Base-by-base conservation (phyloP, 805 yeast genomes). In the Monosporozyma siamensis region DNA sequence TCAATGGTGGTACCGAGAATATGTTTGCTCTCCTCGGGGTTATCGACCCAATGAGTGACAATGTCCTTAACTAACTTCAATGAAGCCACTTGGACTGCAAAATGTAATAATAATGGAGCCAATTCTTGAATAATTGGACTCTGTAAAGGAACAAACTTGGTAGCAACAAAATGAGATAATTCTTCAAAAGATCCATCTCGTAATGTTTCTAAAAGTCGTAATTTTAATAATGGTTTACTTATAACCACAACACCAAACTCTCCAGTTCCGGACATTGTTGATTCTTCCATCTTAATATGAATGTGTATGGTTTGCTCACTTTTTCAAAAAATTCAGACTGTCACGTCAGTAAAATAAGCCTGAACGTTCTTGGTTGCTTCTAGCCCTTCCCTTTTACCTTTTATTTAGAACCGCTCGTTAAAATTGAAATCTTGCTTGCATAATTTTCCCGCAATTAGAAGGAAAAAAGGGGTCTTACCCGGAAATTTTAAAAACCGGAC, bases 81-180 rank as follows among this genome's bases (percentile, higher is more conserved):
- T 0, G 92, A 77, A 0, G 92, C 85, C 3, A 88, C 90, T 59
- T 90, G 97, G 1, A 88, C 95, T 0, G 97, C 95, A 51, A 79
- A 77, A 56, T 83, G 85, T 10, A 90, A 63, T 10, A 78, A 63
- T 6, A 75, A 64, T 31, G 65, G 67, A 41, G 71, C 61, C 42
- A 78, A 69, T 37, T 63, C 67, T 26, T 63, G 58, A 15, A 71
- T 62, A n/a, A 22, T 25, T 4, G 68, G 59, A 30, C 65, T 70
- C 27, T 45, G 46, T 11, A 36, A 42, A 3, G 53, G 50, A 12
- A 34, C 38, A 17, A 49, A 45, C 10, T 47, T 42, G 3, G 36
- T 42, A 7, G 40, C 31, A 2, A 57, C 38, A 3, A 58, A 44
- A 11, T 45, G 27, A 20, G 51, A 41, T 17, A 61, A 47, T 21